Conservation (phyloP, 352 stramenopile species). For the Phytophthora chlamydospora region DNA sequence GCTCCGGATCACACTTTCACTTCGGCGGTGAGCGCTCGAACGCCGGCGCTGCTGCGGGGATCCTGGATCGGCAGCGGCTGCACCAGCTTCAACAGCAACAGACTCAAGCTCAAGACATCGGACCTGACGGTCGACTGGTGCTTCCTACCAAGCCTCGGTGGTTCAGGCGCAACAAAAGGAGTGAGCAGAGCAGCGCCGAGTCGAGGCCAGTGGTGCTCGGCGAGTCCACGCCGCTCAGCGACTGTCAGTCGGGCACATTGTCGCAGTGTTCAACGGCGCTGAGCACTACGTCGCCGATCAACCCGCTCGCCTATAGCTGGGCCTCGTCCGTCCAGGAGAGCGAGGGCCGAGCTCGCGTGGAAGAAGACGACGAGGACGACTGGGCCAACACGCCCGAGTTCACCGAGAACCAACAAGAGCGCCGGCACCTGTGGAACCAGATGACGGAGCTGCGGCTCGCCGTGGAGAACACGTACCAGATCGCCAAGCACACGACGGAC, state of each 20-base stretch:
- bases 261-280: slow-evolving; percentile 35
- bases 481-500: slow-evolving; percentile 46
- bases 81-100: slow-evolving; percentile 26
- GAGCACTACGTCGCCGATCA: slow-evolving; percentile 24
- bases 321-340: slow-evolving; percentile 27
- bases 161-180: slow-evolving; percentile 37
- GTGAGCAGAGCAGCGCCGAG: slow-evolving; percentile 16
- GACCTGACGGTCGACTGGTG: neutral
- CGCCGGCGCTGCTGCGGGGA: neutral
- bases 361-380: slow-evolving; percentile 40
- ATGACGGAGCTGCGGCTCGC: slow-evolving; percentile 52
- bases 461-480: slow-evolving; percentile 53
- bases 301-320: slow-evolving; percentile 33
- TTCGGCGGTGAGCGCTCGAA: slow-evolving; percentile 3
- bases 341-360: slow-evolving; percentile 28
- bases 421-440: slow-evolving; percentile 40
- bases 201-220: slow-evolving; percentile 29
- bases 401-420: slow-evolving; percentile 34
- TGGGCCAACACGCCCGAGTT: slow-evolving; percentile 40
- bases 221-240: slow-evolving; percentile 27
- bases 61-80: slow-evolving; percentile 9
- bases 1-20: slow-evolving; percentile 7
- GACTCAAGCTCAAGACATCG: neutral
- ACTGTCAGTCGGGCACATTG: slow-evolving; percentile 30
- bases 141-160: slow-evolving; percentile 24